Conservation (phyloP, 345 rosid species). For the Orychophragmus violaceus region DNA sequence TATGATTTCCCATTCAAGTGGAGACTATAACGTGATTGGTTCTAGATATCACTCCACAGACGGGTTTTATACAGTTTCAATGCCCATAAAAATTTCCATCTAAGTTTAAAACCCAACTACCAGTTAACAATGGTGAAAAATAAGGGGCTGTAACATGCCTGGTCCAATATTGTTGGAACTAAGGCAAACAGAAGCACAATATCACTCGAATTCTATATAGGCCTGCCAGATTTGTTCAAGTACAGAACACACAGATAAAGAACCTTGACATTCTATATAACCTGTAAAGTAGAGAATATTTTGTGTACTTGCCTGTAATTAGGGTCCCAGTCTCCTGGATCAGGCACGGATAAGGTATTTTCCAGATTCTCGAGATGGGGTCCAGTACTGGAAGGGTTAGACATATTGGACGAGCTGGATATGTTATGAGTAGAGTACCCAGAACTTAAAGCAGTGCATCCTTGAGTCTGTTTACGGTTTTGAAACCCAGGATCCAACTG, state of each 20-base stretch:
- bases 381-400: constrained; percentile 39
- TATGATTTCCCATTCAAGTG: background rate
- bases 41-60: background rate
- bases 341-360: constrained; percentile 54
- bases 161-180: background rate
- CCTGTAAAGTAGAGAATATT: background rate
- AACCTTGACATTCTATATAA: constrained; percentile 6
- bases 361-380: constrained; percentile 48
- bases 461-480: constrained; percentile 56
- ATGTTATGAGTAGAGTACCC: constrained; percentile 47
- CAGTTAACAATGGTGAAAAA: background rate
- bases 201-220: constrained; percentile 4
- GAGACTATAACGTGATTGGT: background rate
- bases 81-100: background rate
- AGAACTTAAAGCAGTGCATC: too few relatives aligned
- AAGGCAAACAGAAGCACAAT: background rate
- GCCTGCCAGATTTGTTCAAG: background rate
- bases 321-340: constrained; percentile 99
- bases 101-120: constrained; percentile 2
- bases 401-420: constrained; percentile 42
- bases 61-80: background rate
- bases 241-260: constrained; percentile 1
- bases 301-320: constrained; percentile 68
- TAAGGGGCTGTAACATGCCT: constrained; percentile 3
- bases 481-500: constrained; percentile 44